Evolutionary conservation across 2,329 filamentous ascomycete genomes (phyloP).

Genomic region (Chaetomium strumarium): DNA sequence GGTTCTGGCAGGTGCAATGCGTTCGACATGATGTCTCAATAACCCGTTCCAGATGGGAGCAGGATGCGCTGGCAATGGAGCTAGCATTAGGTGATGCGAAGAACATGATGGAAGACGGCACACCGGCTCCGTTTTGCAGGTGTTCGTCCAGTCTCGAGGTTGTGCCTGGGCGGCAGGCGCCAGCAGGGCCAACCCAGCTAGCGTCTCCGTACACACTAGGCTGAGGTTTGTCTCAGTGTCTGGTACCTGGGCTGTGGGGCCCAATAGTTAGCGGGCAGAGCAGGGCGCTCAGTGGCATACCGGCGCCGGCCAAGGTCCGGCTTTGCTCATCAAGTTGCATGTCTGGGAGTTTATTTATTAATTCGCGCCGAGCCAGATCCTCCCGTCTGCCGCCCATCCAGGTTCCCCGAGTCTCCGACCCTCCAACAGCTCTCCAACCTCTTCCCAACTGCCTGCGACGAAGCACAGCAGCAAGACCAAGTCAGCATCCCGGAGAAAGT

Average conservation of each 20-base stretch:
- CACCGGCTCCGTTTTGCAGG: neutral
- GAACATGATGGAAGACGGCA: neutral
- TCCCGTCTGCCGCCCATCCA: neutral
- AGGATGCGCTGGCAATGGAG: neutral
- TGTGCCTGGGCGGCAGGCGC: neutral
- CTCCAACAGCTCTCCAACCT: neutral
- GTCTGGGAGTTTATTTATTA: neutral
- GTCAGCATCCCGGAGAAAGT: slow-evolving; percentile 1
- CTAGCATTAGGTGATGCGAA: neutral
- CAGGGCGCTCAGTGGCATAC: slow-evolving; percentile 6
- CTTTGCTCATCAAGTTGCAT: neutral
- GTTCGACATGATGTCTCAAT: neutral
- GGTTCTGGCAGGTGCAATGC: neutral
- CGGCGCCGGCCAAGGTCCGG: slow-evolving; percentile 8
- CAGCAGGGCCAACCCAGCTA: slow-evolving; percentile 10
- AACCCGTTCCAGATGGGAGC: neutral
- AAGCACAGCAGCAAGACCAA: neutral
- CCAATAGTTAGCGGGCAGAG: slow-evolving; percentile 6
- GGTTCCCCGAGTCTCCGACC: neutral
- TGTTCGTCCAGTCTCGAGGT: neutral
- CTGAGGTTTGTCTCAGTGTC: neutral
- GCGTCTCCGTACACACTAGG: slow-evolving; percentile 8
- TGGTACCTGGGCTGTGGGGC: slow-evolving; percentile 15
- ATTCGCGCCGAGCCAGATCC: slow-evolving; percentile 10
- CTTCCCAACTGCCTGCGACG: neutral